Evolutionary conservation across 2,329 filamentous ascomycete genomes (phyloP).

Genomic region (Ramularia collo-cygni): DNA sequence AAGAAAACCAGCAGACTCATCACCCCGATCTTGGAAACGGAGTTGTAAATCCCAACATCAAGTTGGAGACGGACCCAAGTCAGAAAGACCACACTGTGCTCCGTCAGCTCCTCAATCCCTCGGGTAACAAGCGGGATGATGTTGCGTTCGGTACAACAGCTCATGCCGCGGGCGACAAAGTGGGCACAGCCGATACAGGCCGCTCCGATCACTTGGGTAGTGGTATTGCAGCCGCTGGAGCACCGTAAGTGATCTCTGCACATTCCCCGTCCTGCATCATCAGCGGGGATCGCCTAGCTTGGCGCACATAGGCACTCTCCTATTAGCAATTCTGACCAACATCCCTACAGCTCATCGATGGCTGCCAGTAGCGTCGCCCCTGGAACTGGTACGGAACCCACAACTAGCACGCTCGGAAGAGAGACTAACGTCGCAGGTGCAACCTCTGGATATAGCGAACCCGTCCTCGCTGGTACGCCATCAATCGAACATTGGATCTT

Average conservation of each 20-base stretch:
- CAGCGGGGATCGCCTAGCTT: too few species aligned
- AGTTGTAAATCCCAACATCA: conserved; percentile 6
- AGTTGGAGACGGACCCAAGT: conserved; percentile 8
- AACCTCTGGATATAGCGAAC: not conserved
- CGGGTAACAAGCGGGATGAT: conserved; percentile 21
- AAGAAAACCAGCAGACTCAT: too few species aligned
- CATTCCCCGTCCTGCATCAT: too few species aligned
- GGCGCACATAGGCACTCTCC: not conserved
- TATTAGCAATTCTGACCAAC: not conserved
- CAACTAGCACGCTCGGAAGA: too few species aligned
- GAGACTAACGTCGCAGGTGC: not conserved
- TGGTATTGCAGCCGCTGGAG: not conserved
- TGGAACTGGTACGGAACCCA: not conserved
- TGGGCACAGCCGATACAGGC: not conserved
- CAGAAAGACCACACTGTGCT: conserved; percentile 15
- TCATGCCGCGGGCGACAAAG: conserved; percentile 4
- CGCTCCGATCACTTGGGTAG: conserved; percentile 5
- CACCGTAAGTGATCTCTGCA: not conserved
- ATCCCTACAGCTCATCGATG: not conserved
- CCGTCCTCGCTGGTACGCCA: too few species aligned
- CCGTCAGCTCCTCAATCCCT: conserved; percentile 20
- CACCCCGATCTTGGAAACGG: not conserved
- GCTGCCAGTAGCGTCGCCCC: not conserved
- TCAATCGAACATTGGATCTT: too few species aligned
- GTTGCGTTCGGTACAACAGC: conserved; percentile 17